Percentiles rank a stretch among this genome's conserved stretches.
Conservation (phyloP, 768 basidiomycete species). For the Serendipita indica region DNA sequence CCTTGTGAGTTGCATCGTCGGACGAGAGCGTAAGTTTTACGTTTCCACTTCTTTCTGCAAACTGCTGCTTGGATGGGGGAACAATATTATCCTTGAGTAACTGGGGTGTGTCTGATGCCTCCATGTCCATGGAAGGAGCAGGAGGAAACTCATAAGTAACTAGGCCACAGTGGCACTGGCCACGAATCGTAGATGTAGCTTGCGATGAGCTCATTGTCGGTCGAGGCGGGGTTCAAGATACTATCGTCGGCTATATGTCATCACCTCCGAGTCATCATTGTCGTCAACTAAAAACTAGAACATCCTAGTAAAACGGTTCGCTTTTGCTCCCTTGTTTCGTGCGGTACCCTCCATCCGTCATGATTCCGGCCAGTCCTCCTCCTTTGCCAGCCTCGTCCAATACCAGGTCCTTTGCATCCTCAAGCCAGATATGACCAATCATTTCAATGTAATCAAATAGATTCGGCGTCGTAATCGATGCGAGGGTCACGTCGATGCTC, state of each 20-base stretch:
- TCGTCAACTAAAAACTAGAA: too few relatives aligned
- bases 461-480: not conserved
- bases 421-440: not conserved
- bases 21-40: too few relatives aligned
- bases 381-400: conserved; percentile 2
- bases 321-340: not conserved
- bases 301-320: too few relatives aligned
- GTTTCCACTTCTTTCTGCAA: not conserved
- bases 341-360: not conserved
- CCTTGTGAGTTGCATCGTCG: too few relatives aligned
- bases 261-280: not conserved
- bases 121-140: not conserved
- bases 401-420: not conserved
- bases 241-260: not conserved
- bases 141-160: conserved; percentile 7
- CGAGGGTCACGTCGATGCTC: not conserved
- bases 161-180: not conserved
- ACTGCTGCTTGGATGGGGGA: not conserved
- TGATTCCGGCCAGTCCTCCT: not conserved
- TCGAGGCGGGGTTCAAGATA: not conserved
- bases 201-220: not conserved
- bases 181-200: not conserved
- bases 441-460: not conserved
- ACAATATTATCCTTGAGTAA: not conserved
- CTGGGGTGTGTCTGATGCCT: not conserved